Evolutionary conservation across 768 basidiomycete species (phyloP).

Genomic region (Leucocoprinus birnbaumii): DNA sequence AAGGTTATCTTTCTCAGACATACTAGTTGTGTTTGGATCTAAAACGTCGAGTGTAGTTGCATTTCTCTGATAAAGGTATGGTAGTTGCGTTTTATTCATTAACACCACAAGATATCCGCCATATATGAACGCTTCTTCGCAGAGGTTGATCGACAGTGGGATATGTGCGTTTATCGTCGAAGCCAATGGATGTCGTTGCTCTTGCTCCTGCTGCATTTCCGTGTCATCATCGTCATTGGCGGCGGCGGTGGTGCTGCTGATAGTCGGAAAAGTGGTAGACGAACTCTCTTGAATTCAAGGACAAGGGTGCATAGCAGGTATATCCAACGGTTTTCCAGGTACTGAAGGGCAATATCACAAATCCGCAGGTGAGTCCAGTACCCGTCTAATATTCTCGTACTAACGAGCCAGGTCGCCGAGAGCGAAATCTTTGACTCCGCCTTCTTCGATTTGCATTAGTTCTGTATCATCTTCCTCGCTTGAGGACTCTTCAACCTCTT

Average conservation of each 20-base stretch:
- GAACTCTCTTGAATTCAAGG: constrained; percentile 51
- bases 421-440: constrained; percentile 50
- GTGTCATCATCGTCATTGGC: too few species aligned
- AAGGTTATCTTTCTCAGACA: too few species aligned
- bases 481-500: constrained; percentile 37
- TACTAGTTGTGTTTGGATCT: too few species aligned
- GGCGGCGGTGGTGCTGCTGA: too few species aligned
- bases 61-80: too few species aligned
- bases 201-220: too few species aligned
- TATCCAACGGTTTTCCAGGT: constrained; percentile 34
- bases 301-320: constrained; percentile 51
- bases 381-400: constrained; percentile 69
- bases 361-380: constrained; percentile 74
- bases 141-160: constrained; percentile 62
- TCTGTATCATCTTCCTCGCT: constrained; percentile 41
- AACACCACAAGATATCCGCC: too few species aligned
- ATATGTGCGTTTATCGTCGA: constrained; percentile 46
- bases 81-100: too few species aligned
- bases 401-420: constrained; percentile 72
- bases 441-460: constrained; percentile 36
- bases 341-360: constrained; percentile 49
- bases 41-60: too few species aligned
- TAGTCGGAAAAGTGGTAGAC: constrained; percentile 12
- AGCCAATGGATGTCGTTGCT: constrained; percentile 39
- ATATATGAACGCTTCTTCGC: constrained; percentile 58